Base-by-base conservation (phyloP, 2,329 filamentous ascomycete species). In the Arachnomyces sp. region DNA sequence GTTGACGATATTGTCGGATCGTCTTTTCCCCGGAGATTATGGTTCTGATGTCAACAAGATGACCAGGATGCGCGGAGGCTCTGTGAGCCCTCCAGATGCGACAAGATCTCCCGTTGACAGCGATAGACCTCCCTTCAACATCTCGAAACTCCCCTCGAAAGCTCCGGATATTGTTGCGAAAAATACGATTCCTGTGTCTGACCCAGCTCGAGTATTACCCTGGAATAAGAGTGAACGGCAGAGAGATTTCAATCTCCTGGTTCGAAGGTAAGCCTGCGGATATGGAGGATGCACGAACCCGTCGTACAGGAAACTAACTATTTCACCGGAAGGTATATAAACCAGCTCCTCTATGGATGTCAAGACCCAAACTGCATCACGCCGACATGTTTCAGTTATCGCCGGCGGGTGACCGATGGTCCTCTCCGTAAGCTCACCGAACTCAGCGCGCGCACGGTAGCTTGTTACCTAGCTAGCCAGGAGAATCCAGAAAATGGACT, bases 271-370 rank as follows among this genome's bases (percentile, higher is more conserved):
- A 49, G 73, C 59, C n/a, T n/a, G n/a, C n/a, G n/a, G n/a, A 36
- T 42, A 30, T 17, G 25, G 43, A 38, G 18, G 17, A 13, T 18
- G 28, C 15, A 8, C 39, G 44, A 47, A 38, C 25, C 34, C 14
- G 28, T 29, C 29, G 4, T 13, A 13, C 14, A 3, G 11, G 44
- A 15, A n/a, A 16, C 18, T 16, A 16, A 25, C 42, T 17, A 37
- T 38, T 39, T 38, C 28, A 31, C 44, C 55, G 29, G 42, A 38
- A 90, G 85, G 53, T 93, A 85, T 56, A 79, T 89, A 36, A 70
- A 77, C 28, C 88, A 95, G 63, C 76, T 95, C n/a, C 78, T 87
- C 42, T 75, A 84, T 49, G 88, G 88, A 47, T 95, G 88, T 58
- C 78, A 77, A 46, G 77, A 75, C 48, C 67, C 72, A 39, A 68